Conservation (phyloP, 192 early-diverging fungal genomes). For the Mortierella antarctica region DNA sequence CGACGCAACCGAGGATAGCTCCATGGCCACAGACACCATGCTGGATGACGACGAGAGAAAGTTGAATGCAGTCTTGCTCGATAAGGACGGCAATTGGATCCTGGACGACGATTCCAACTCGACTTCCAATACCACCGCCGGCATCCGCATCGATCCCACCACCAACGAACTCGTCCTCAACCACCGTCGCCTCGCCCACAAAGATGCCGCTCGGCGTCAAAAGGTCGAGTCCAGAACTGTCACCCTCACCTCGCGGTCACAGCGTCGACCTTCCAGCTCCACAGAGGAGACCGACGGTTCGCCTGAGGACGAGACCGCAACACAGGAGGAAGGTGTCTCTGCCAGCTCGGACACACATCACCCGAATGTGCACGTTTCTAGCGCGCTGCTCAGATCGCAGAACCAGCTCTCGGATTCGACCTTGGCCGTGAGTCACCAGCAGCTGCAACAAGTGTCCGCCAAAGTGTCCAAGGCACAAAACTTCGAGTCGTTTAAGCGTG, state of each 20-base stretch:
- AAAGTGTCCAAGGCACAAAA: conserved; percentile 17
- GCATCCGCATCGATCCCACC: conserved; percentile 35
- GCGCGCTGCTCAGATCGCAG: conserved; percentile 33
- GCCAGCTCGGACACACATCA: conserved; percentile 19
- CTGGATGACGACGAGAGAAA: conserved; percentile 36
- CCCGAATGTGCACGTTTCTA: conserved; percentile 9
- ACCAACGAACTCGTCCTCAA: conserved; percentile 54
- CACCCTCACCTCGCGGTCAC: conserved; percentile 13
- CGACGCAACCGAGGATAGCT: conserved; percentile 18
- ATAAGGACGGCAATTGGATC: conserved; percentile 50
- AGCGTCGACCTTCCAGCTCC: conserved; percentile 2
- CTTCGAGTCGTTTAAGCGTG: conserved; percentile 29
- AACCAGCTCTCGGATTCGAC: conserved; percentile 29
- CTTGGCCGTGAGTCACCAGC: conserved; percentile 3
- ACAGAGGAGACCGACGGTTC: background rate
- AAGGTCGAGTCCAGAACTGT: conserved; percentile 46
- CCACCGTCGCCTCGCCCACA: conserved; percentile 43
- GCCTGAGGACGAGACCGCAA: background rate
- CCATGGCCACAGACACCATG: conserved; percentile 18
- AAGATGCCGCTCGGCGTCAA: conserved; percentile 49
- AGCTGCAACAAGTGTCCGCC: conserved; percentile 2
- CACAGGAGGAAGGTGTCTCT: background rate
- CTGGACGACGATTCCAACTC: conserved; percentile 7
- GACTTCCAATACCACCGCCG: background rate
- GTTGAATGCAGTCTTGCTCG: conserved; percentile 37